Base-by-base conservation (phyloP, 345 rosid species). In the Noccaea caerulescens region DNA sequence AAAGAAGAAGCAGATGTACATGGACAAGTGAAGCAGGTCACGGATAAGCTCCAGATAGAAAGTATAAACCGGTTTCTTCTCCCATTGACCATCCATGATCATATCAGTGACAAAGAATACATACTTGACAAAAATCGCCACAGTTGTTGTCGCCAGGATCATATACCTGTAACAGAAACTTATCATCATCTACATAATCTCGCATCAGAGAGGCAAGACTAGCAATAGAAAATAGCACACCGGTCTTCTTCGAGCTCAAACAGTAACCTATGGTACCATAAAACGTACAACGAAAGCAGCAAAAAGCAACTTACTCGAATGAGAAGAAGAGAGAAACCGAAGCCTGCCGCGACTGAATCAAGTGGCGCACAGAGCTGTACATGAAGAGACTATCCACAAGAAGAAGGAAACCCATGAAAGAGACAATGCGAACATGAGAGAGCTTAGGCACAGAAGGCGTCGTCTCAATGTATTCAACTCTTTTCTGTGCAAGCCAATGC, bases 31-130 rank as follows among this genome's bases (percentile, higher is more conserved):
- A 63, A 93, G 97, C 88, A 93, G 75, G 82, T 93, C 98, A n/a
- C 91, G 91, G 8, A 93, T 79, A 62, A 93, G 96, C 80, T 93
- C 98, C 81, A 93, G 75, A 82, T 89, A 93, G 80, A 93, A 93
- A 64, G 98, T 93, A 71, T 89, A 93, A 57, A 93, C 88, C 65
- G 97, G 91, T 79, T 86, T 93, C 69, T 69, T 85, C 77, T 93
- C 98, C 98, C 98, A 93, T 63, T 91, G 97, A 63, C 98, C 98
- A 72, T 93, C 98, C 97, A 93, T 91, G 10, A 93, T 86, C 97
- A 93, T 91, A 84, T 93, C 98, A 61, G 84, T 93, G 23, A 93
- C 90, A 69, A 86, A 88, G 83, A 94, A 94, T 34, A 85, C 73
- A 77, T 91, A 94, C 72, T 94, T 94, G 3, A 91, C 87, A 85